Base-by-base conservation (phyloP, 306 rosid genomes). In the Ziziphus jujuba region DNA sequence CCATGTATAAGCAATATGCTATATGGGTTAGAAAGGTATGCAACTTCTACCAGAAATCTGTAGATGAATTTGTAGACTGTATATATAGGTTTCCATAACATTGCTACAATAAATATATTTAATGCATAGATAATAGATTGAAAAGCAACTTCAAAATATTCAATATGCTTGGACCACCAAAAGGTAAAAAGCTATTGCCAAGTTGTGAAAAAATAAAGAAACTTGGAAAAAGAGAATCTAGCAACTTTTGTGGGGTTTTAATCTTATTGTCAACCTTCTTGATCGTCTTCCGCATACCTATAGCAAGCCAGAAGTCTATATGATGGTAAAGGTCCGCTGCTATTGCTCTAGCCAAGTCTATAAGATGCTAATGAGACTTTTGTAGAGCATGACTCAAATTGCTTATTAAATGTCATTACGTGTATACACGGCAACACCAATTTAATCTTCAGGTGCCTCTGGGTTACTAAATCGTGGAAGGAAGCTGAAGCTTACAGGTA, bases 41-140 rank as follows among this genome's bases (percentile, higher is more conserved):
- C 61, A 57, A 57, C 38, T 57, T 57, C 61, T 57, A 28, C 2
- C n/a, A 57, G 61, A 31, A 43, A 57, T 28, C 22, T 15, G 24
- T 12, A 36, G 49, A 35, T 59, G 40, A 59, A 34, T 45, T 28
- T 35, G 1, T 59, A 59, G 63, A 59, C 48, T 59, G 9, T 50
- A 14, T 6, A 33, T 58, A 36, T 19, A 59, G 64, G 28, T 19
- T 59, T 59, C 20, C 16, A 34, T 35, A 59, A 36, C 61, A 36
- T 59, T 38, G 19, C 48, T 19, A 36, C 16, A 59, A 45, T 8
- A 36, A 38, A 19, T 19, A 59, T n/a, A 36, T 38, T 59, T 9
- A 59, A 59, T n/a, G 48, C 48, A 59, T n/a, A 17, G 9, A 1
- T 0, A 31, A 11, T 9, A 57, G 17, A 57, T 13, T 25, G 43